Percentiles rank a stretch among this genome's conserved stretches.
Evolutionary conservation across 202 grass and related monocot species (phyloP).

Genomic region (Bolboschoenoplectus hybrid): DNA sequence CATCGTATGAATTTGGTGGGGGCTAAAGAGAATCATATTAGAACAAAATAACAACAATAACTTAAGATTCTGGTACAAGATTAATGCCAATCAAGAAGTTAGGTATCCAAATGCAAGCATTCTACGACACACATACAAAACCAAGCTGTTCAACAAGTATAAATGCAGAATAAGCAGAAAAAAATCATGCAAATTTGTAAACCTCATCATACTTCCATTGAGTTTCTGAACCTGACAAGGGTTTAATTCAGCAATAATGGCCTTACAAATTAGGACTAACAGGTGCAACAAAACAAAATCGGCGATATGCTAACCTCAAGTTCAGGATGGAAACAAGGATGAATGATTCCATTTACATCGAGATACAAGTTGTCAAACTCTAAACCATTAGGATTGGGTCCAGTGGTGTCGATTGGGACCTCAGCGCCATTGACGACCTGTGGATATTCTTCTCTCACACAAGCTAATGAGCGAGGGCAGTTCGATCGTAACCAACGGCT

Average conservation of each 20-base stretch:
- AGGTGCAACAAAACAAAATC: not conserved
- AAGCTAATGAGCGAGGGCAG: constrained; percentile 49
- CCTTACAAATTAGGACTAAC: not conserved
- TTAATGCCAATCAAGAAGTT: not conserved
- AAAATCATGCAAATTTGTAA: not conserved
- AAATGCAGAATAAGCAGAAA: constrained; percentile 24
- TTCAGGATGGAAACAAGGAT: constrained; percentile 76
- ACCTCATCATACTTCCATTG: not conserved
- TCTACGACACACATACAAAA: not conserved
- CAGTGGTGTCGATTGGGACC: constrained; percentile 19
- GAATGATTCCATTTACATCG: constrained; percentile 81
- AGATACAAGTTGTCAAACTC: constrained; percentile 76
- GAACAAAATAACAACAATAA: not conserved
- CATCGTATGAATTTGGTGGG: constrained; percentile 32
- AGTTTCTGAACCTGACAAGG: not conserved
- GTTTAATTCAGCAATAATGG: not conserved
- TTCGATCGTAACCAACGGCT: constrained; percentile 60
- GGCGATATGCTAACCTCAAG: constrained; percentile 30
- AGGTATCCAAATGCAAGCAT: not conserved
- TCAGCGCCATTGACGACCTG: constrained; percentile 17
- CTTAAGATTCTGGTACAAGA: not conserved
- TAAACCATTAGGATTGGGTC: constrained; percentile 21
- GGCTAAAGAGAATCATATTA: constrained; percentile 9
- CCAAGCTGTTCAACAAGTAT: not conserved
- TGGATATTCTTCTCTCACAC: constrained; percentile 29